Evolutionary conservation across 768 basidiomycete species (phyloP).

Genomic region (Serendipita sp.): DNA sequence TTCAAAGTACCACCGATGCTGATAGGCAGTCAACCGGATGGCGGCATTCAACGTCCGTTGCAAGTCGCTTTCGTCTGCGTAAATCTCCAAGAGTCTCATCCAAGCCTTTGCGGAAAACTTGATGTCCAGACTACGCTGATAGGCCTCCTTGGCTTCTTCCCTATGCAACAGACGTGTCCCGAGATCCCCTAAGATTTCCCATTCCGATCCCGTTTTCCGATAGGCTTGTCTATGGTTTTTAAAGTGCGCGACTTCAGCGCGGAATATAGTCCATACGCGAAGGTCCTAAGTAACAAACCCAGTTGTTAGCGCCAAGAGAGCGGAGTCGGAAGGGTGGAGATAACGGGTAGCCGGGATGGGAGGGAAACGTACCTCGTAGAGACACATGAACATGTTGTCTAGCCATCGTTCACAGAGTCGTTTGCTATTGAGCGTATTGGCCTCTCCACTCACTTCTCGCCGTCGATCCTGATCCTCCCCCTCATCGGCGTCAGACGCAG

Average conservation of each 20-base stretch:
- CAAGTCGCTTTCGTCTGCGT: slow-evolving; percentile 92
- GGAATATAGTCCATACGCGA: slow-evolving; percentile 96
- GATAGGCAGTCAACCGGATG: slow-evolving; percentile 84
- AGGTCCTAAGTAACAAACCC: slow-evolving; percentile 45
- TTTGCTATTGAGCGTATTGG: slow-evolving; percentile 88
- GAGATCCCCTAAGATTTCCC: slow-evolving; percentile 95
- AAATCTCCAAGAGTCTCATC: slow-evolving; percentile 86
- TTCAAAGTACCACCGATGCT: slow-evolving; percentile 25
- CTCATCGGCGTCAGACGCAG: slow-evolving; percentile 25
- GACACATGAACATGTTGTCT: slow-evolving; percentile 94
- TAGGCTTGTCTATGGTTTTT: slow-evolving; percentile 97
- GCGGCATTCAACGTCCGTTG: slow-evolving; percentile 80
- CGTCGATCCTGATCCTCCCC: slow-evolving; percentile 16
- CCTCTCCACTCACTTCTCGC: neutral
- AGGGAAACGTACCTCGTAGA: slow-evolving; percentile 57
- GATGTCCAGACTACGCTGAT: slow-evolving; percentile 80
- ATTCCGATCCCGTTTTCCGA: slow-evolving; percentile 89
- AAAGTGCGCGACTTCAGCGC: slow-evolving; percentile 96
- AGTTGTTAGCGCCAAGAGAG: neutral
- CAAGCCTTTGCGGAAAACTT: slow-evolving; percentile 85
- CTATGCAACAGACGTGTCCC: slow-evolving; percentile 89
- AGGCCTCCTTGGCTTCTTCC: slow-evolving; percentile 97
- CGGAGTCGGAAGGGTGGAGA: neutral
- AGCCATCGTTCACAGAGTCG: slow-evolving; percentile 94
- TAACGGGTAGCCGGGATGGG: neutral